A percentile compares a stretch with the other conserved stretches of the same genome.
phyloP scores from a whole-genome alignment of 768 basidiomycete genomes.

The Strobilomyces echinocephalus region DNA sequence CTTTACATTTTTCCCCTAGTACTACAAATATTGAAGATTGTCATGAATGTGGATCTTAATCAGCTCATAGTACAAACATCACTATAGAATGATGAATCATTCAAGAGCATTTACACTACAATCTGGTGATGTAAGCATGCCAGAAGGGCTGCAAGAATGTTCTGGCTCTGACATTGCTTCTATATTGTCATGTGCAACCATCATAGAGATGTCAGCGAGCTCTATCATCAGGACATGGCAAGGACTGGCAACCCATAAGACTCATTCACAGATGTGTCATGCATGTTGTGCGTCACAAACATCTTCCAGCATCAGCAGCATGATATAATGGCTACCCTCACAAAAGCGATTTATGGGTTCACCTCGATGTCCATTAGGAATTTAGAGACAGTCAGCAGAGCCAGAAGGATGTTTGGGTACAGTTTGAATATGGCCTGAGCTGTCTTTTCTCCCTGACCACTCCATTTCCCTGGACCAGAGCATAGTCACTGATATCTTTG shows the following conservation, averaged over 20 bases:
- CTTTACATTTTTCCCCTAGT: background rate
- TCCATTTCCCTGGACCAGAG: too few species aligned
- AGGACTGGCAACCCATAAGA: background rate
- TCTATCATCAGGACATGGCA: background rate
- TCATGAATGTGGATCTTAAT: background rate
- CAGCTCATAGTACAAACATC: background rate
- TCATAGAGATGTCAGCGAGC: background rate
- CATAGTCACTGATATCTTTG: too few species aligned
- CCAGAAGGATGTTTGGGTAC: too few species aligned
- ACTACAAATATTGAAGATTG: background rate
- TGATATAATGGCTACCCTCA: background rate
- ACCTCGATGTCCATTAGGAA: too few species aligned
- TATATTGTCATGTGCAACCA: background rate
- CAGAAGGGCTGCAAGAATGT: background rate
- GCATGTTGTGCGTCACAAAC: background rate
- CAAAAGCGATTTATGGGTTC: background rate
- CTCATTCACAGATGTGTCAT: background rate
- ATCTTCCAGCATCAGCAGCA: background rate
- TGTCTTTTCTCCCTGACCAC: too few species aligned
- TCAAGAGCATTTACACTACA: too few species aligned
- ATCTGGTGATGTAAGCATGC: background rate
- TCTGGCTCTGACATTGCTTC: background rate
- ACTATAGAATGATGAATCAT: background rate
- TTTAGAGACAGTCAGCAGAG: too few species aligned
- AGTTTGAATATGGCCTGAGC: too few species aligned